phyloP scores from a whole-genome alignment of 2,329 filamentous ascomycete genomes.

The Epichloe sibirici region DNA sequence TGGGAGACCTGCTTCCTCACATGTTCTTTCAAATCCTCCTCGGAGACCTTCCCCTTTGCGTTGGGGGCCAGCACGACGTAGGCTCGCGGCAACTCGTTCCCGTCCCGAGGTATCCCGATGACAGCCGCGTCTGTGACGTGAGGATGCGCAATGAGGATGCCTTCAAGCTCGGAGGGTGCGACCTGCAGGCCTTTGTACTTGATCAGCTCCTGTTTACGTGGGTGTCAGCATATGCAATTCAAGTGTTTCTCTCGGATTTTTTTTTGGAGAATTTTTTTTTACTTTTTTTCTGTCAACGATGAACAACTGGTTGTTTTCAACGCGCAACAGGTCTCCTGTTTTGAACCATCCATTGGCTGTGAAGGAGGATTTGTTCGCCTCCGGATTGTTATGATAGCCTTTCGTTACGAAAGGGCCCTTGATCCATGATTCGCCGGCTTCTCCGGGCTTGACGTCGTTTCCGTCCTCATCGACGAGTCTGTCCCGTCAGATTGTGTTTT shows the following conservation, averaged over 20 bases:
- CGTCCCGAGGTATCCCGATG: slow-evolving; percentile 38
- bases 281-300: slow-evolving; percentile 71
- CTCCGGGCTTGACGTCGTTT: slow-evolving; percentile 25
- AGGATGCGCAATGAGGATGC: slow-evolving; percentile 27
- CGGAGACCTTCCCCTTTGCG: slow-evolving; percentile 13
- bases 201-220: slow-evolving; percentile 37
- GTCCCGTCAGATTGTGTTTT: not conserved
- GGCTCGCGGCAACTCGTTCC: slow-evolving; percentile 36
- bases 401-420: slow-evolving; percentile 60
- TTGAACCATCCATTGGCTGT: slow-evolving; percentile 51
- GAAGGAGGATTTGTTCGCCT: slow-evolving; percentile 51
- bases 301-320: slow-evolving; percentile 58
- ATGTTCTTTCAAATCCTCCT: slow-evolving; percentile 14
- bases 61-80: slow-evolving; percentile 18
- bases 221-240: too few species aligned
- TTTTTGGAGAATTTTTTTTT: slow-evolving; percentile 28
- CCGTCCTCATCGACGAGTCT: slow-evolving; percentile 28
- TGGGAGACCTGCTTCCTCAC: slow-evolving; percentile 25
- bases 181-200: slow-evolving; percentile 52
- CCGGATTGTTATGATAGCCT: slow-evolving; percentile 58
- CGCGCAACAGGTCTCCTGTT: slow-evolving; percentile 66
- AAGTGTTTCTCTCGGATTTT: too few species aligned
- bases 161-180: slow-evolving; percentile 51
- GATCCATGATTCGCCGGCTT: slow-evolving; percentile 51
- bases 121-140: slow-evolving; percentile 46